These are phyloP conservation scores for Hygrophorus pudorinus DNA, from an alignment of 768 basidiomycete species.

Conservation along the genomic window DNA sequence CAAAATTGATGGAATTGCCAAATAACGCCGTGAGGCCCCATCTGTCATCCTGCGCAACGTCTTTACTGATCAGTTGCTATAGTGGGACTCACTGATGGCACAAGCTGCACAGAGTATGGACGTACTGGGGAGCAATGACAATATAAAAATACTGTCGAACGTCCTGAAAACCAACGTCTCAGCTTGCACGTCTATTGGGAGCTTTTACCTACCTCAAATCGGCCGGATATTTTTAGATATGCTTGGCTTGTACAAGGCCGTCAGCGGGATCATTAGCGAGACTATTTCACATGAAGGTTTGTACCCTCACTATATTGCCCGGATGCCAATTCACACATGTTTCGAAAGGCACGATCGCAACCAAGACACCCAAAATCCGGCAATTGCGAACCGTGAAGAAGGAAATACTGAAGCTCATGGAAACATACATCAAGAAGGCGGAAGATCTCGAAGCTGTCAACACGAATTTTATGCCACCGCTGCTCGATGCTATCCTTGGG, in stretches of 20 bases:
- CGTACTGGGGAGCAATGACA: conserved; percentile 81
- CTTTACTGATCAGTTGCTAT: conserved; percentile 5
- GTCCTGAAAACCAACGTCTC: conserved; percentile 98
- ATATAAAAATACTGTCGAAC: conserved; percentile 94
- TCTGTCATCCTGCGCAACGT: neutral
- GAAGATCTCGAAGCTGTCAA: conserved; percentile 95
- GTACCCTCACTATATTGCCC: conserved; percentile 9
- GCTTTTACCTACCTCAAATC: conserved; percentile 95
- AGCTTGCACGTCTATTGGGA: conserved; percentile 93
- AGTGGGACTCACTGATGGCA: conserved; percentile 98
- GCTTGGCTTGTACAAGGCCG: conserved; percentile 96
- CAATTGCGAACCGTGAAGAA: conserved; percentile 95
- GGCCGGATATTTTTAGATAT: conserved; percentile 95
- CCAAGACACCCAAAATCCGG: conserved; percentile 94
- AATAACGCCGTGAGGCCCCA: conserved; percentile 75
- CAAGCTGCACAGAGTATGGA: conserved; percentile 91
- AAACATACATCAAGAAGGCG: conserved; percentile 95
- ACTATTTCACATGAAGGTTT: conserved; percentile 79
- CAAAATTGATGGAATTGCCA: conserved; percentile 93
- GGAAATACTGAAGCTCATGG: conserved; percentile 94
- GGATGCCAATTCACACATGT: conserved; percentile 2
- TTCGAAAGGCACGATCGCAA: conserved; percentile 70
- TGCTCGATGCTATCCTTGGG: conserved; percentile 94
- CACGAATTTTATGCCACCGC: conserved; percentile 82
- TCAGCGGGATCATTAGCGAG: conserved; percentile 92